Evolutionary conservation across 805 yeast species (phyloP).

Genomic region (Yamadazyma kitorensis): DNA sequence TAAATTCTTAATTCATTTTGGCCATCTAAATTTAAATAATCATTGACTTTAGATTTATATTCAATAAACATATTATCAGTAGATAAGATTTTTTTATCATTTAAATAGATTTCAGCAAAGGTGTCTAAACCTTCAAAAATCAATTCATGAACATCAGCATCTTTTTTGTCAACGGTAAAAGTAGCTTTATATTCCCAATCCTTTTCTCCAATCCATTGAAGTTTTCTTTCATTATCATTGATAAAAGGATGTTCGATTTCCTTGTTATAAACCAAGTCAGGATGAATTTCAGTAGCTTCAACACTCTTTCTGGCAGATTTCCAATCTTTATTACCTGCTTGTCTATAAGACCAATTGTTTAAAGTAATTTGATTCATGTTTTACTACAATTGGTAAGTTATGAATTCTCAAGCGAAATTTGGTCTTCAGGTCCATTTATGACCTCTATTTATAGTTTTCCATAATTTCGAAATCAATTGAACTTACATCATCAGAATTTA

Average conservation of each 20-base stretch:
- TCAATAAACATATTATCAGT: conserved; percentile 44
- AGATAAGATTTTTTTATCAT: conserved; percentile 27
- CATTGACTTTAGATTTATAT: conserved; percentile 28
- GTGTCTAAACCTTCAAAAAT: conserved; percentile 45
- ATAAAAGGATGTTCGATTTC: conserved; percentile 45
- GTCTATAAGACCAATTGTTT: conserved; percentile 11
- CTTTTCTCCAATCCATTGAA: conserved; percentile 48
- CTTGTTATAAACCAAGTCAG: conserved; percentile 36
- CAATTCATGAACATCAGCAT: conserved; percentile 19
- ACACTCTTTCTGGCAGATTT: conserved; percentile 4
- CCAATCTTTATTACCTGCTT: conserved; percentile 7
- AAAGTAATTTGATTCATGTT: too few species aligned
- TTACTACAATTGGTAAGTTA: too few species aligned
- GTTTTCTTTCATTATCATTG: conserved; percentile 38
- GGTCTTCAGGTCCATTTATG: too few species aligned
- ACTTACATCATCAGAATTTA: too few species aligned
- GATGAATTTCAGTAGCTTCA: conserved; percentile 29
- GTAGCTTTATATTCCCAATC: conserved; percentile 45
- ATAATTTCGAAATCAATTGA: too few species aligned
- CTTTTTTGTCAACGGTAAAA: conserved; percentile 9
- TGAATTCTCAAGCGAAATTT: too few species aligned
- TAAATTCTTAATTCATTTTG: conserved; percentile 30
- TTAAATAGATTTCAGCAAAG: conserved; percentile 36
- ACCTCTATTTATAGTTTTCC: too few species aligned
- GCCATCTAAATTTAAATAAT: conserved; percentile 8